Percentiles rank a stretch among this genome's conserved stretches.
Evolutionary conservation across 139 green algal genomes (phyloP).

Genomic region (Medakamo hakoo): DNA sequence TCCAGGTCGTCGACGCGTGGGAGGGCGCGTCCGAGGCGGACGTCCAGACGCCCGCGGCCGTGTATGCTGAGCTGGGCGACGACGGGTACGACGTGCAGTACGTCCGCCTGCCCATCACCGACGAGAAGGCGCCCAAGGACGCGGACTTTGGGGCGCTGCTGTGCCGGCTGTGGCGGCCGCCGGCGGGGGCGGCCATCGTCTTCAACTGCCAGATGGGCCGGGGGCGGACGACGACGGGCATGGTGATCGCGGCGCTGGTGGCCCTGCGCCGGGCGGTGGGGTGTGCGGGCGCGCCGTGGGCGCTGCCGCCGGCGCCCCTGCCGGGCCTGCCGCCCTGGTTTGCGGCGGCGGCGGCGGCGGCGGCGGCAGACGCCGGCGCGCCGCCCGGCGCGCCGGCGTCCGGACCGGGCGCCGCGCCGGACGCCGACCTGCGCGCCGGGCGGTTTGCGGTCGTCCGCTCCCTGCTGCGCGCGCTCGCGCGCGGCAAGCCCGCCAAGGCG

Average conservation of each 20-base stretch:
- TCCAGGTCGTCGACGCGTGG: conserved; percentile 53
- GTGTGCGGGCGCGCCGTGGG: neutral
- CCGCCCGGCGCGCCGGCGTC: neutral
- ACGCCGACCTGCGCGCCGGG: conserved; percentile 32
- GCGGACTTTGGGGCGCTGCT: conserved; percentile 44
- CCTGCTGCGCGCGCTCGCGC: conserved; percentile 53
- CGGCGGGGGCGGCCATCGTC: conserved; percentile 45
- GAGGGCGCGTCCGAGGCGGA: conserved; percentile 60
- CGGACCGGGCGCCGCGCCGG: neutral
- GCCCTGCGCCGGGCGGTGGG: conserved; percentile 26
- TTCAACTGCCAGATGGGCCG: conserved; percentile 98
- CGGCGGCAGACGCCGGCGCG: neutral
- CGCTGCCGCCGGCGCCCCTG: conserved; percentile 8
- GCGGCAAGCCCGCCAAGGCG: conserved; percentile 17
- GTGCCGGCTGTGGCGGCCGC: conserved; percentile 37
- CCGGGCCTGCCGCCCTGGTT: conserved; percentile 30
- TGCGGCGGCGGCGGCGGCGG: neutral
- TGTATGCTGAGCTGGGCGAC: conserved; percentile 41
- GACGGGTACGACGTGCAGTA: conserved; percentile 71
- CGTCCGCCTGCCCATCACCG: conserved; percentile 76
- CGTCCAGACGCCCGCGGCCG: conserved; percentile 80
- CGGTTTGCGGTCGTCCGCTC: conserved; percentile 67
- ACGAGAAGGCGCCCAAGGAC: conserved; percentile 90
- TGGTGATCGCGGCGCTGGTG: conserved; percentile 78
- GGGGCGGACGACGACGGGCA: conserved; percentile 82